Base-by-base conservation (phyloP, 2,329 filamentous ascomycete genomes). In the Teratosphaeria viscida region DNA sequence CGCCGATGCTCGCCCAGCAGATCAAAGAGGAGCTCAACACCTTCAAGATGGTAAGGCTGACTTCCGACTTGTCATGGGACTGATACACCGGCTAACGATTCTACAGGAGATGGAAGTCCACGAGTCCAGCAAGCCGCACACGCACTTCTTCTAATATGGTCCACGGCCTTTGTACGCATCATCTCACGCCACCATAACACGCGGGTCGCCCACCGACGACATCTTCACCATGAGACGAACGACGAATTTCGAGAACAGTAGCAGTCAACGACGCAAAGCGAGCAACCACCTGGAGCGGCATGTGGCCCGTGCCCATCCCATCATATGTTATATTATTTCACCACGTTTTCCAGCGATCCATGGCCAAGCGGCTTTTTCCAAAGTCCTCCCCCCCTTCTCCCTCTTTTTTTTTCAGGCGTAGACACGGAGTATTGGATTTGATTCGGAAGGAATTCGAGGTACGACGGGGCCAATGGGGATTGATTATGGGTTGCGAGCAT, bases 1-100 rank as follows among this genome's bases (percentile, higher is more conserved):
- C 94, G 55, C 94, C 94, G 12, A 92, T 96, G 82, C 83, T 99
- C 64, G 94, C 94, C 54, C 94, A 99, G 77, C 94, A 99, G 75
- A 99, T 99, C 78, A 97, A 97, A 78, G 94, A 99, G 78, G 94
- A 99, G 78, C 84, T 99, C 68, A 99, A 99, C 78, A 95, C 87
- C 68, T 99, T 99, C 82, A 99, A 99, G 76, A 99, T 99, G 94
- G 90, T 94, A 79, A 63, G 86, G 76, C 26, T 12, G 12, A 39
- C 35, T 27, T 47, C 29, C 14, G 6, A 26, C 6, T 49, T 2
- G 6, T 16, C 10, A n/a, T 16, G 57, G 59, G 65, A 62, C 39
- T 35, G 55, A 63, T 14, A 32, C 27, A 37, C 32, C 19, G 2
- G 65, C 79, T 83, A 74, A 83, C 67, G 47, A 19, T n/a, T 10